Evolutionary conservation across 1,139 yeast genomes (phyloP), one percentile per base, ranked within the genome.

Genomic region (Candida sanyaensis): DNA sequence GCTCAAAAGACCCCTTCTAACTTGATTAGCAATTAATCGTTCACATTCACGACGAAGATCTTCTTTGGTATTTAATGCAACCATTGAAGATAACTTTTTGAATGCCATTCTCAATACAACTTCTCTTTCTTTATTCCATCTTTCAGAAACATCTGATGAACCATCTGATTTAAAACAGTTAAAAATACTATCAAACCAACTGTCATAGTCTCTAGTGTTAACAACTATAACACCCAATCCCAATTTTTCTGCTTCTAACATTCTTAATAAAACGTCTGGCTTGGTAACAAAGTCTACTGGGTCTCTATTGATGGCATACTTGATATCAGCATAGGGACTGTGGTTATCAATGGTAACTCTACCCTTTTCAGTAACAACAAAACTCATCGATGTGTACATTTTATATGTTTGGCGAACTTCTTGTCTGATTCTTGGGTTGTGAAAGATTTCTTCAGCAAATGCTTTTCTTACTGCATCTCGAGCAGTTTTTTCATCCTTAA

Each of bases 311-410:
- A 83, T 80, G 13, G 97, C 96, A 65, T 93, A 95, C 64, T 93
- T 95, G 69, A 95, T 86, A 60, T 90, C 97, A 51, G 87, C 90
- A 60, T 84, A 92, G 1, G 93, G 88, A 53, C 93, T 86, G 53
- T 84, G 84, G 49, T 81, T 84, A 56, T 87, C 96, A 53, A 93
- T 93, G 54, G 86, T 83, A 42, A 82, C 75, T 58, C 82, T 82
- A 52, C 99, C 99, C 68, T 89, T 91, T 54, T 91, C 96, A 0
- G 98, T 92, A 37, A 92, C 70, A 12, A 82, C 80, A 23, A 92
- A 86, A 62, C 88, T 86, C 21, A 92, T 78, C 26, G 80, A 77
- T 12, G 96, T 90, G 59, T 79, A 83, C 37, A 78, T 75, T 63
- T 83, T 81, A 63, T 83, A 88, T 24, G 85, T 81, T 7, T 78